These are phyloP conservation scores for Solanum hybrid DNA, from an alignment of 305 asterid genomes.

Conservation along the genomic window DNA sequence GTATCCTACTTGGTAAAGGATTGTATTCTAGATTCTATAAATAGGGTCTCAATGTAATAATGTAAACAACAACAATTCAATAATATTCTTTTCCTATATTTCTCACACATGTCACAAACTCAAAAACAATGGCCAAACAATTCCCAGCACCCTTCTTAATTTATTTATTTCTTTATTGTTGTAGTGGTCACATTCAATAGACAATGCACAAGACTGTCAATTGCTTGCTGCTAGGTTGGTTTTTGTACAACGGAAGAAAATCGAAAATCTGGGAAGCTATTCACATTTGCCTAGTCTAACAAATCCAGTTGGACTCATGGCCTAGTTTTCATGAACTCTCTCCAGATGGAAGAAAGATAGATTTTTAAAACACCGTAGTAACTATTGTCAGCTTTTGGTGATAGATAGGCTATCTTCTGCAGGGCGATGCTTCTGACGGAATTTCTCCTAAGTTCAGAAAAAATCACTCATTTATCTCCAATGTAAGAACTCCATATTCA, in stretches of 20 bases:
- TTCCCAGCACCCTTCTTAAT: neutral
- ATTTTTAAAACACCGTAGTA: neutral
- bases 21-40: no score
- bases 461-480: neutral
- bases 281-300: neutral
- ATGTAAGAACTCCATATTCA: neutral
- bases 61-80: no score
- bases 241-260: neutral
- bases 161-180: neutral
- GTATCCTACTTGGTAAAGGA: no score
- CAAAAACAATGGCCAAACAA: neutral
- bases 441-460: neutral
- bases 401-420: neutral
- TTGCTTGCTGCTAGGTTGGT: neutral
- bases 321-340: neutral
- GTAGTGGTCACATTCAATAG: neutral
- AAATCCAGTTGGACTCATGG: neutral
- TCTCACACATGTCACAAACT: neutral
- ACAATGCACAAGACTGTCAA: neutral
- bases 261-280: neutral
- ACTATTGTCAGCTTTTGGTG: neutral
- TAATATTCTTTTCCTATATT: no score
- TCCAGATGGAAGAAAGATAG: neutral
- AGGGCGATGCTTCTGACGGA: neutral
- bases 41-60: no score